Base-by-base conservation (phyloP, 1,284 basidiomycete species). In the Austropuccinia psidii region DNA sequence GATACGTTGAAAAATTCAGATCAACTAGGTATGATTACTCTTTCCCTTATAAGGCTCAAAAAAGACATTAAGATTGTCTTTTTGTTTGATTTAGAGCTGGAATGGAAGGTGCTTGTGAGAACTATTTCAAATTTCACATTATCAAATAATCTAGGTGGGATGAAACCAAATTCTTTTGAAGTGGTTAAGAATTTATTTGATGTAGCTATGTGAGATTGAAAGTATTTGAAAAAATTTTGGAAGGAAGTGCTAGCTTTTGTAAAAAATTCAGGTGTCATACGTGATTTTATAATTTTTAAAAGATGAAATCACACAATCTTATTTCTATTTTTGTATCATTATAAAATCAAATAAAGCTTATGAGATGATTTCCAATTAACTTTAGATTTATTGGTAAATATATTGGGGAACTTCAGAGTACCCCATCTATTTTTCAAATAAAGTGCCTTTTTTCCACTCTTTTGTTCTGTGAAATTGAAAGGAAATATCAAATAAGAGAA, bases 91-190 rank as follows among this genome's bases (percentile, higher is more conserved):
- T 84, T 97, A 77, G 94, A 96, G 80, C 84, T 98, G 35, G 91
- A 96, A 80, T 88, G 93, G 27, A 96, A 97, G 78, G 94, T 93
- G 0, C 97, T 97, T 79, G 92, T 98, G 39, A 93, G 93, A 21
- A 98, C 94, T 0, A 84, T 98, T n/a, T 88, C 86, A 55, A 98
- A 97, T 80, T 95, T 97, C 80, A 98, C 93, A 0, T 95, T 94
- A 84, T 84, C 97, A 75, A 96, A 91, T 81, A 97, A 98, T 79
- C 83, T 97, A 8, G 91, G 91, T 68, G 94, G 97, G 84, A 98
- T 98, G 94, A 94, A 92, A 83, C 86, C 91, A 47, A 97, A 97
- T 84, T 96, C 97, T 79, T 94, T 98, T 87, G 93, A 97, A 80
- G 94, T 93, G 2, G 96, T 98, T 83, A 97, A 96, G 82, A 84